These are phyloP conservation scores for Abelmoschus esculentus DNA, from an alignment of 345 rosid species.

Conservation along the genomic window DNA sequence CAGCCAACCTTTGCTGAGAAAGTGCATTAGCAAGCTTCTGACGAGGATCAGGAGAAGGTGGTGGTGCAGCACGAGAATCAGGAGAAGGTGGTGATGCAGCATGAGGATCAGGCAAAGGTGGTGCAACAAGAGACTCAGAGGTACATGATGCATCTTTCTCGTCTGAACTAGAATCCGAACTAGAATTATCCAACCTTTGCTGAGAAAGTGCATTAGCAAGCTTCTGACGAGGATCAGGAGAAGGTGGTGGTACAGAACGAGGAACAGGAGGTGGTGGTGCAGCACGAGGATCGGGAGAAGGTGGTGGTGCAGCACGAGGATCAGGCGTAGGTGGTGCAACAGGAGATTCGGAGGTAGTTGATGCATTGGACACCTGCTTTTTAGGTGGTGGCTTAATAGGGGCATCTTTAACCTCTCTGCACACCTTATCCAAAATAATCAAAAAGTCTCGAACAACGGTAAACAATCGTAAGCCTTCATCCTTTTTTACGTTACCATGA, in stretches of 20 bases:
- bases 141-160: conserved; percentile 29
- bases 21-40: conserved; percentile 64
- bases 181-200: conserved; percentile 39
- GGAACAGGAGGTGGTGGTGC: conserved; percentile 44
- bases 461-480: conserved; percentile 83
- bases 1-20: conserved; percentile 42
- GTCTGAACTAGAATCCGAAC: background rate
- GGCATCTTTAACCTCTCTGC: conserved; percentile 68
- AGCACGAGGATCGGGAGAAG: conserved; percentile 42
- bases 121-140: conserved; percentile 26
- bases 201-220: conserved; percentile 58
- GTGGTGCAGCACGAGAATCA: conserved; percentile 18
- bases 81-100: conserved; percentile 40
- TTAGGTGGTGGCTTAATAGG: conserved; percentile 37
- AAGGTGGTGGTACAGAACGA: conserved; percentile 20
- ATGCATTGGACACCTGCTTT: conserved; percentile 41
- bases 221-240: conserved; percentile 45
- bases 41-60: conserved; percentile 43
- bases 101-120: conserved; percentile 36
- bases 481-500: conserved; percentile 90
- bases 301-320: conserved; percentile 7
- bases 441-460: conserved; percentile 69
- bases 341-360: conserved; percentile 40
- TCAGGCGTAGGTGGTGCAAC: conserved; percentile 14
- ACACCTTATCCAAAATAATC: conserved; percentile 69